Percentiles rank a stretch among this genome's conserved stretches.
Evolutionary conservation across 768 basidiomycete genomes (phyloP).

Genomic region (Epithele typhae): DNA sequence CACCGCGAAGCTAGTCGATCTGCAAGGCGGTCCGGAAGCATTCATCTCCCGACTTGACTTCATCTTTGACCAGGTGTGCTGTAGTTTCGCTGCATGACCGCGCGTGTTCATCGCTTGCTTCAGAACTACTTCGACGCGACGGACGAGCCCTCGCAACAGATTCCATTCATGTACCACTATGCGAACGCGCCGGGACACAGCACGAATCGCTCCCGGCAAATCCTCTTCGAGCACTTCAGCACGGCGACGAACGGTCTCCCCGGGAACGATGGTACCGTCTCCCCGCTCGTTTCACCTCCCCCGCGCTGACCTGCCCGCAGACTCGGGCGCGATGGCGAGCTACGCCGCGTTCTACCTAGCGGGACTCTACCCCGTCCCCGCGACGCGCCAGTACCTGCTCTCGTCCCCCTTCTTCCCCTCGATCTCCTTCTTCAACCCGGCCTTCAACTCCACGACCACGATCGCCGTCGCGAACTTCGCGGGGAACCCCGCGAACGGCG

Average conservation of each 20-base stretch:
- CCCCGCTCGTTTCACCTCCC: background rate
- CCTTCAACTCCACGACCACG: constrained; percentile 52
- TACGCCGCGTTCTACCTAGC: constrained; percentile 55
- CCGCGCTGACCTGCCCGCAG: background rate
- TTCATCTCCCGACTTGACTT: constrained; percentile 55
- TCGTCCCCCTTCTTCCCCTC: constrained; percentile 59
- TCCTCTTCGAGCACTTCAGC: constrained; percentile 54
- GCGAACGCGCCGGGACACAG: constrained; percentile 56
- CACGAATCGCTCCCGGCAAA: constrained; percentile 50
- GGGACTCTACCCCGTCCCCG: constrained; percentile 61
- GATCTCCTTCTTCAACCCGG: constrained; percentile 58
- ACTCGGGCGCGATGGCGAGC: constrained; percentile 57
- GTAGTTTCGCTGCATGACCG: too few species aligned
- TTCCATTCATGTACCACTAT: constrained; percentile 70
- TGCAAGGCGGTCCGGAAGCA: constrained; percentile 53
- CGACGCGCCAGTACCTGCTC: constrained; percentile 54
- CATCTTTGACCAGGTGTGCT: constrained; percentile 47
- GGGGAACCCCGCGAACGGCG: constrained; percentile 49
- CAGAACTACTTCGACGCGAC: constrained; percentile 60
- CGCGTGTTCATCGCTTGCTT: background rate
- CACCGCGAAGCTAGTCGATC: constrained; percentile 53
- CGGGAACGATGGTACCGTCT: constrained; percentile 53
- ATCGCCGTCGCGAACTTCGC: constrained; percentile 46
- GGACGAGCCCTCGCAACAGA: constrained; percentile 64
- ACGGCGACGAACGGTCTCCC: constrained; percentile 53